Evolutionary conservation across 257 asterid genomes (phyloP).

Genomic region (Cynanchum wilfordii): DNA sequence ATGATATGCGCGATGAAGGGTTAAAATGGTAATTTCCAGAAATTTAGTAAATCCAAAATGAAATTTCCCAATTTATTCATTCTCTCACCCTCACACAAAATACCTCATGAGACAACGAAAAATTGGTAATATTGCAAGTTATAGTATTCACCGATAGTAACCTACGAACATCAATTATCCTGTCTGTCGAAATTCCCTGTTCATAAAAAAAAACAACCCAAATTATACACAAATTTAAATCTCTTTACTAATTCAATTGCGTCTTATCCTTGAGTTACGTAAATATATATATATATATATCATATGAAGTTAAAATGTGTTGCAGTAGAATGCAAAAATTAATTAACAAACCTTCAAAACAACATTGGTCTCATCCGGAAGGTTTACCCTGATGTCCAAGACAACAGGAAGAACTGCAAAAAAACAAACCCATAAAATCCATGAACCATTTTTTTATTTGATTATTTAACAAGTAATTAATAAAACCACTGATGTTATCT

Average conservation of each 20-base stretch:
- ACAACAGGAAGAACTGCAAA: conserved; percentile 86
- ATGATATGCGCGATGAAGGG: neutral
- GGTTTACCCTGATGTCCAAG: conserved; percentile 75
- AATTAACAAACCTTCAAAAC: conserved; percentile 64
- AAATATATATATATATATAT: too few relatives aligned
- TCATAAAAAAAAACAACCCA: neutral
- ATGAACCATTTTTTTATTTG: neutral
- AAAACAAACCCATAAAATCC: neutral
- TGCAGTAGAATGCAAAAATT: too few relatives aligned
- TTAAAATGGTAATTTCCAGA: neutral
- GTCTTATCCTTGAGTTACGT: too few relatives aligned
- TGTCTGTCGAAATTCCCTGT: conserved; percentile 85
- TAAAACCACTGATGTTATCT: neutral
- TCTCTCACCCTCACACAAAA: neutral
- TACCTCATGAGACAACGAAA: conserved; percentile 84
- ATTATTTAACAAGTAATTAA: too few relatives aligned
- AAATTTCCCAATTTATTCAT: neutral
- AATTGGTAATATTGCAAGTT: conserved; percentile 64
- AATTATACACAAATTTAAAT: too few relatives aligned
- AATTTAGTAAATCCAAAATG: neutral
- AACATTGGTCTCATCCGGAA: conserved; percentile 74
- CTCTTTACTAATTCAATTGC: too few relatives aligned
- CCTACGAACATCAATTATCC: conserved; percentile 64
- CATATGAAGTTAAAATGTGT: too few relatives aligned
- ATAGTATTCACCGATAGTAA: conserved; percentile 44